phyloP scores from a whole-genome alignment of 2,329 filamentous ascomycete species.

The Fusarium pseudograminearum region DNA sequence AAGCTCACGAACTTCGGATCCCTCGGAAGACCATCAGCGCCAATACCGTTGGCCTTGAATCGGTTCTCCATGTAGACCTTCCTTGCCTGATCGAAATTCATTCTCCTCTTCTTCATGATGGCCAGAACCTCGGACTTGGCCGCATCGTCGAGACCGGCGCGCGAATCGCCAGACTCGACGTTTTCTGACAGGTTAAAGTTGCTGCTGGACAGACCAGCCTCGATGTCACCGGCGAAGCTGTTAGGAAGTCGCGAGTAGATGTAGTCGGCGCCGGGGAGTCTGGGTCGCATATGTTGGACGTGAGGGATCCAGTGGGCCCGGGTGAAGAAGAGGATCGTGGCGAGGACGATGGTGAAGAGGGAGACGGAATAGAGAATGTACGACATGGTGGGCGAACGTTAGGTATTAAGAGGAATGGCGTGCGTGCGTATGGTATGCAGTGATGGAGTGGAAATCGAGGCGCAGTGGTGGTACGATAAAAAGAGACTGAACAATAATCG shows the following conservation, averaged over 20 bases:
- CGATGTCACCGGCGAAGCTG: slow-evolving; percentile 85
- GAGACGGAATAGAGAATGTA: slow-evolving; percentile 84
- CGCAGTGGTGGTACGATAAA: slow-evolving; percentile 1
- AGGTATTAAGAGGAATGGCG: slow-evolving; percentile 5
- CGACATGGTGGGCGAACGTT: slow-evolving; percentile 66
- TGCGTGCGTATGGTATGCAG: background rate
- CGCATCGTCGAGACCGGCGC: slow-evolving; percentile 82
- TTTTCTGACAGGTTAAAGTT: slow-evolving; percentile 88
- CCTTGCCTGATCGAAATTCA: slow-evolving; percentile 92
- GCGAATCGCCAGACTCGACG: slow-evolving; percentile 79
- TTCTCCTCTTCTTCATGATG: slow-evolving; percentile 88
- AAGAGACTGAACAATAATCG: slow-evolving; percentile 19
- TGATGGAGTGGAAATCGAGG: slow-evolving; percentile 10
- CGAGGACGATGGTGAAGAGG: slow-evolving; percentile 76
- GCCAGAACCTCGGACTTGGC: slow-evolving; percentile 85
- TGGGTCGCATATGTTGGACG: slow-evolving; percentile 69
- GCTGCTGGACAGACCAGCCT: slow-evolving; percentile 84
- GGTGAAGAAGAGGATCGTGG: slow-evolving; percentile 84
- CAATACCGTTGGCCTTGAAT: slow-evolving; percentile 90
- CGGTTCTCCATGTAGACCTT: slow-evolving; percentile 85
- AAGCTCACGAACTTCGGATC: slow-evolving; percentile 98
- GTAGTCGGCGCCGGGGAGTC: slow-evolving; percentile 67
- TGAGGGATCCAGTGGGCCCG: slow-evolving; percentile 80
- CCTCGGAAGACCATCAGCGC: slow-evolving; percentile 84
- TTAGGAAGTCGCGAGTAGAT: slow-evolving; percentile 82